Base-by-base conservation (phyloP, 345 rosid species). In the Citrus unshiu region DNA sequence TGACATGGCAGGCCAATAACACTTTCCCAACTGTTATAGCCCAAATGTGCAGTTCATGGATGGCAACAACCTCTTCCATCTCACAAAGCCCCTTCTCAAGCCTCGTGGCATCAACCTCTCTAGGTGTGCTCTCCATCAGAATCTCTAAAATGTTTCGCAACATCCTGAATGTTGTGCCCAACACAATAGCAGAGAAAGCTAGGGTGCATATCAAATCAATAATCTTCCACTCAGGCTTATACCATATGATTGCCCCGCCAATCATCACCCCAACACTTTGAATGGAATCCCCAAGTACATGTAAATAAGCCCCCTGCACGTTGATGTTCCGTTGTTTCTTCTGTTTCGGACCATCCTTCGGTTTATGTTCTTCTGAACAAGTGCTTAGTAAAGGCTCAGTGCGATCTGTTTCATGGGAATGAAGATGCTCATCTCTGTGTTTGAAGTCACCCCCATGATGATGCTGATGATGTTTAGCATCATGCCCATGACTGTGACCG, bases 261-360 rank as follows among this genome's bases (percentile, higher is more conserved):
- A 91, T 87, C 95, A 91, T 90, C 77, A 91, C 95, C 10, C 95
- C 93, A 13, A 91, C 78, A 72, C 95, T 91, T 84, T 91, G 95
- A 75, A 91, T 88, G 29, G 91, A 91, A 81, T 91, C 95, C 57
- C 95, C 95, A 37, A 91, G 88, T 7, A 88, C 95, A 65, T 88
- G 95, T 56, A 91, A 92, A 77, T 88, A 91, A 21, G 93, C 95
- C 9, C 93, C 92, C 49, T 90, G 91, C n/a, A 90, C 80, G 43
- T 91, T 91, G 76, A 91, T 82, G 74, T 91, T 90, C 74, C 80
- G 58, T 49, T 86, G 84, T 85, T 86, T 85, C 87, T 87, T 87
- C 75, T 76, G 73, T 57, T 81, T 77, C 19, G 4, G 56, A 65
- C 51, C 79, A 71, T 46, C 54, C 34, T 74, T 60, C 4, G 65